phyloP scores from a whole-genome alignment of 345 rosid genomes.

The Aquilaria sinensis region DNA sequence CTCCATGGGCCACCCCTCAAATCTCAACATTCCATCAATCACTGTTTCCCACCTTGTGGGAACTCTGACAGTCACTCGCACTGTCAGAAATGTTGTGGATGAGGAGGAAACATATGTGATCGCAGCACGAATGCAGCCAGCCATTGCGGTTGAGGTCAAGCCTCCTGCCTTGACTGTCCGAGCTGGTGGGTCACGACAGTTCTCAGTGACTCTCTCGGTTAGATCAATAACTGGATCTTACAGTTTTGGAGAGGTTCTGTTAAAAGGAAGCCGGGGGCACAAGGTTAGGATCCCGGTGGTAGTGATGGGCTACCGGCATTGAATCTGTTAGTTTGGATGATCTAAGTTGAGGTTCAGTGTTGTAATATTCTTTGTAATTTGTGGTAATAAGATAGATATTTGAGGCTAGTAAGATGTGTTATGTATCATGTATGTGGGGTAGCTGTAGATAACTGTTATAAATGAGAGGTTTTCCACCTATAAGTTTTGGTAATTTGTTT shows the following conservation, averaged over 20 bases:
- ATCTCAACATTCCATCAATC: constrained; percentile 88
- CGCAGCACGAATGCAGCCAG: constrained; percentile 74
- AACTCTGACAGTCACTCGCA: constrained; percentile 61
- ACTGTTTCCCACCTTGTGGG: constrained; percentile 72
- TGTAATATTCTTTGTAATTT: constrained; percentile 60
- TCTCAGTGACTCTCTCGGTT: constrained; percentile 58
- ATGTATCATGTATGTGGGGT: constrained; percentile 23
- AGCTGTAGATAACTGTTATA: constrained; percentile 27
- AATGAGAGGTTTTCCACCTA: constrained; percentile 22
- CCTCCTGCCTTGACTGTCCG: constrained; percentile 90
- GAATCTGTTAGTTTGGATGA: constrained; percentile 24
- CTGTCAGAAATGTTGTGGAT: constrained; percentile 72
- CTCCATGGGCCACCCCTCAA: constrained; percentile 72
- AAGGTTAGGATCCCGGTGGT: constrained; percentile 82
- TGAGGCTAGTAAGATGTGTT: constrained; percentile 15
- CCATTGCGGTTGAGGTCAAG: constrained; percentile 66
- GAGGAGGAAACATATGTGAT: constrained; percentile 85
- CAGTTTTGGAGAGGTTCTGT: constrained; percentile 70
- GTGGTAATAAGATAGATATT: constrained; percentile 35
- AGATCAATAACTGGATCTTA: constrained; percentile 63
- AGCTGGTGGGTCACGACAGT: constrained; percentile 57
- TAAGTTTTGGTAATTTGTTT: constrained; percentile 33
- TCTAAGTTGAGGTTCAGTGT: constrained; percentile 16
- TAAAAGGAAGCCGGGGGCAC: constrained; percentile 98
- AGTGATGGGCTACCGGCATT: constrained; percentile 58